These are phyloP conservation scores for Tricholoma hemisulphureum DNA, from an alignment of 768 basidiomycete species.

Conservation along the genomic window DNA sequence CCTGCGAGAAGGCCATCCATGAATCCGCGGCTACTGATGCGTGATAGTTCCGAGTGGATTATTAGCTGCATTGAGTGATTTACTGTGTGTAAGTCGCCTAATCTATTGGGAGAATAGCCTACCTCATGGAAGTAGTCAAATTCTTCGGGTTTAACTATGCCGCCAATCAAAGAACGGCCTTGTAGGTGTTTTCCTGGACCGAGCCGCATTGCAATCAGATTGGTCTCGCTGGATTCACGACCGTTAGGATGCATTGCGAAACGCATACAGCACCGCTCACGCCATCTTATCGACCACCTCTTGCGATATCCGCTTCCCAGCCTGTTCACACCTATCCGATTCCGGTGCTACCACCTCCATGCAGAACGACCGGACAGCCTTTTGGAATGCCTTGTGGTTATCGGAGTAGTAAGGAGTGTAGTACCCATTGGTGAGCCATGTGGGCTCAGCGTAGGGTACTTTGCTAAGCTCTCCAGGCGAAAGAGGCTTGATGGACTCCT, in stretches of 20 bases:
- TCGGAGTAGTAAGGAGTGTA: slow-evolving; percentile 77
- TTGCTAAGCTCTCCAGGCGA: slow-evolving; percentile 63
- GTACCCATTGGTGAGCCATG: slow-evolving; percentile 71
- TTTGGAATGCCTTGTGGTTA: slow-evolving; percentile 73
- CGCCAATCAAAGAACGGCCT: slow-evolving; percentile 73
- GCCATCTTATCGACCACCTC: slow-evolving; percentile 82
- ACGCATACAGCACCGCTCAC: slow-evolving; percentile 32
- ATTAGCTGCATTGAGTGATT: slow-evolving; percentile 52
- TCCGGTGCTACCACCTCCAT: slow-evolving; percentile 74
- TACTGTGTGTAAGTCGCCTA: background rate
- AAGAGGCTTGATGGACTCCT: slow-evolving; percentile 51
- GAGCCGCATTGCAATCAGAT: slow-evolving; percentile 85
- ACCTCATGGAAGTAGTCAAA: slow-evolving; percentile 96
- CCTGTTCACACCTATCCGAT: slow-evolving; percentile 77
- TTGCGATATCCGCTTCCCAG: slow-evolving; percentile 82
- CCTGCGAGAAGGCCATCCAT: slow-evolving; percentile 84
- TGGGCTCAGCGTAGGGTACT: slow-evolving; percentile 85
- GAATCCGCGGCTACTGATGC: slow-evolving; percentile 83
- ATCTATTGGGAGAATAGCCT: background rate
- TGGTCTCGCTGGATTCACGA: slow-evolving; percentile 52
- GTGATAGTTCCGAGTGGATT: slow-evolving; percentile 76
- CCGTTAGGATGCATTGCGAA: background rate
- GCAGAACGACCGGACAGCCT: slow-evolving; percentile 72
- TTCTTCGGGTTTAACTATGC: slow-evolving; percentile 73
- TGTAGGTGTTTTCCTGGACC: slow-evolving; percentile 88